Evolutionary conservation across 371 early-diverging fungal genomes (phyloP).

Genomic region (Apophysomyces ossiformis): DNA sequence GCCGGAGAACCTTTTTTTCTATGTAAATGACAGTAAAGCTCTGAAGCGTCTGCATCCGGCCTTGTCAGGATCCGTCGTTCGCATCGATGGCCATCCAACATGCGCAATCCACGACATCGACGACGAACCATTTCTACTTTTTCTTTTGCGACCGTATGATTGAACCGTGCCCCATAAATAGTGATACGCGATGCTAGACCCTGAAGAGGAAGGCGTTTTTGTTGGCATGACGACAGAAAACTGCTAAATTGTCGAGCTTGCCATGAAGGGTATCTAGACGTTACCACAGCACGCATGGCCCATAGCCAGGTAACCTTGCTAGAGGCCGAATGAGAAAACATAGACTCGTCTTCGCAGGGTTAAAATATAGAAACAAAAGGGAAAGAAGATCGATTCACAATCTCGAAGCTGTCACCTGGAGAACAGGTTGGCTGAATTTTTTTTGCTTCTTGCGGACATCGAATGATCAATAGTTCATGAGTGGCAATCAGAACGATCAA

Average conservation of each 20-base stretch:
- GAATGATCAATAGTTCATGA: no score
- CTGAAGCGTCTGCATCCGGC: slow-evolving; percentile 11
- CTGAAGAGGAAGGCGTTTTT: no score
- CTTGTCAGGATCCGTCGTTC: slow-evolving; percentile 14
- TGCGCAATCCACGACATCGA: slow-evolving; percentile 21
- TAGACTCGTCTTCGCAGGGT: no score
- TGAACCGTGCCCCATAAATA: not conserved
- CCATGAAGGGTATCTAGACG: not conserved
- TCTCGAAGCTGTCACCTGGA: not conserved
- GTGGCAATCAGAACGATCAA: no score
- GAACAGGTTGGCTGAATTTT: not conserved
- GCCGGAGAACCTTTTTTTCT: not conserved
- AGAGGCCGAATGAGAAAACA: not conserved
- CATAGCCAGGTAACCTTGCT: slow-evolving; percentile 9
- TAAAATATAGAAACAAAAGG: no score
- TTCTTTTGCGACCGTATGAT: not conserved
- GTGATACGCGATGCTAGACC: no score
- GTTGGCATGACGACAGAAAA: not conserved
- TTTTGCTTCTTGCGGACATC: no score
- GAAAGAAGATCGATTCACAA: not conserved
- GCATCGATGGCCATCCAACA: slow-evolving; percentile 21
- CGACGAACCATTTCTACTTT: not conserved
- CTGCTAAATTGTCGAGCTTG: not conserved
- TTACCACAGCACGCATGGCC: slow-evolving; percentile 10
- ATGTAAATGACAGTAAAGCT: slow-evolving; percentile 17